Evolutionary conservation across 768 basidiomycete genomes (phyloP).

Genomic region (Leccinellum albellum): DNA sequence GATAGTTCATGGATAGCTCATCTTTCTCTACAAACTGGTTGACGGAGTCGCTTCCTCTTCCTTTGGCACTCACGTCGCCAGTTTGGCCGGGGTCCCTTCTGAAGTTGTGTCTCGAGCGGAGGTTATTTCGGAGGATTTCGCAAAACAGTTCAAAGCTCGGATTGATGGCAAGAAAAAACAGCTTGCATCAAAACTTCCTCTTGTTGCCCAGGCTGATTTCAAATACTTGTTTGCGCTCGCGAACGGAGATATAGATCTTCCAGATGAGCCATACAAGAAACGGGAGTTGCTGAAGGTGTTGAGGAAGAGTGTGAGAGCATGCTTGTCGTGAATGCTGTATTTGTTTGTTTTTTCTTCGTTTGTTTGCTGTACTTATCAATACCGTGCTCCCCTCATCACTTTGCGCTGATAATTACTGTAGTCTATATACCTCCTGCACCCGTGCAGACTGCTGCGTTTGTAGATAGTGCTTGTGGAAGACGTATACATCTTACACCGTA

Average conservation of each 20-base stretch:
- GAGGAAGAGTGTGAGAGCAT: constrained; percentile 40
- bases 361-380: constrained; percentile 16
- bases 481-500: background rate
- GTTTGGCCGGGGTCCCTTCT: constrained; percentile 85
- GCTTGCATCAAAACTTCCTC: constrained; percentile 60
- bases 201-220: constrained; percentile 88
- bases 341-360: background rate
- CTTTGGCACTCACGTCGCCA: constrained; percentile 93
- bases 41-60: constrained; percentile 84
- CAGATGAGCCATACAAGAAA: constrained; percentile 50
- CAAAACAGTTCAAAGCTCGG: constrained; percentile 80
- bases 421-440: constrained; percentile 2
- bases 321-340: constrained; percentile 12
- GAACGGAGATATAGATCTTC: constrained; percentile 48
- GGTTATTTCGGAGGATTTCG: constrained; percentile 80
- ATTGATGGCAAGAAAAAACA: constrained; percentile 55
- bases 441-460: constrained; percentile 1
- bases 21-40: constrained; percentile 94
- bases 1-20: constrained; percentile 47
- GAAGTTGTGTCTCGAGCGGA: constrained; percentile 88
- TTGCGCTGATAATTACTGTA: background rate
- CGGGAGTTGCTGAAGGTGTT: constrained; percentile 53
- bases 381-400: background rate
- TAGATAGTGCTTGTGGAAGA: background rate
- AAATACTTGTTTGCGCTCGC: constrained; percentile 68